Evolutionary conservation across 257 asterid species (phyloP).

Genomic region (Thymus quinquecostatus): DNA sequence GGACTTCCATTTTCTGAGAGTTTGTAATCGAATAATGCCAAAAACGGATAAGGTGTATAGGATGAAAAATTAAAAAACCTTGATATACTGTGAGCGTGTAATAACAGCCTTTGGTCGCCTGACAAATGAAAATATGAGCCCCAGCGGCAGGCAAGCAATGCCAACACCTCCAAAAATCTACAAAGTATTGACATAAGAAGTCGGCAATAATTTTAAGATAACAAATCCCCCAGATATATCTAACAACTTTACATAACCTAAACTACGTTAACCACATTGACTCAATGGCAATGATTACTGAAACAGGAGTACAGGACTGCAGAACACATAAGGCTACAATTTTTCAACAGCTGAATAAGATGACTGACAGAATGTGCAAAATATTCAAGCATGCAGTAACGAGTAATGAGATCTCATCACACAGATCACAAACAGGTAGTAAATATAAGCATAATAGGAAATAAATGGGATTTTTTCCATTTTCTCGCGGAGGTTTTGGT

Average conservation of each 20-base stretch:
- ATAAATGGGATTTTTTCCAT: background rate
- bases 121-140: slow-evolving; percentile 87
- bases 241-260: slow-evolving; percentile 19
- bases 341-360: slow-evolving; percentile 13
- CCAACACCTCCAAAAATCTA: slow-evolving; percentile 99
- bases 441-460: background rate
- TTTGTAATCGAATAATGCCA: slow-evolving; percentile 18
- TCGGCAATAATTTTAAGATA: slow-evolving; percentile 17
- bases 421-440: slow-evolving; percentile 5
- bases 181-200: slow-evolving; percentile 22
- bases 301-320: slow-evolving; percentile 2
- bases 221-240: slow-evolving; percentile 14
- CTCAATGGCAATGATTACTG: slow-evolving; percentile 10
- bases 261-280: slow-evolving; percentile 24
- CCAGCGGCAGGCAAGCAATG: slow-evolving; percentile 94
- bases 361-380: slow-evolving; percentile 8
- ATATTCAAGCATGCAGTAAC: slow-evolving; percentile 18
- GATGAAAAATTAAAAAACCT: slow-evolving; percentile 49
- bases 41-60: background rate
- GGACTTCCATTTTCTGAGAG: slow-evolving; percentile 21
- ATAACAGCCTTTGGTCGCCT: slow-evolving; percentile 99
- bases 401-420: slow-evolving; percentile 22
- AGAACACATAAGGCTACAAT: background rate
- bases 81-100: slow-evolving; percentile 97
- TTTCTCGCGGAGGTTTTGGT: background rate